Conservation (phyloP, 1,284 basidiomycete species). For the Leccinum brunneo-olivaceum region DNA sequence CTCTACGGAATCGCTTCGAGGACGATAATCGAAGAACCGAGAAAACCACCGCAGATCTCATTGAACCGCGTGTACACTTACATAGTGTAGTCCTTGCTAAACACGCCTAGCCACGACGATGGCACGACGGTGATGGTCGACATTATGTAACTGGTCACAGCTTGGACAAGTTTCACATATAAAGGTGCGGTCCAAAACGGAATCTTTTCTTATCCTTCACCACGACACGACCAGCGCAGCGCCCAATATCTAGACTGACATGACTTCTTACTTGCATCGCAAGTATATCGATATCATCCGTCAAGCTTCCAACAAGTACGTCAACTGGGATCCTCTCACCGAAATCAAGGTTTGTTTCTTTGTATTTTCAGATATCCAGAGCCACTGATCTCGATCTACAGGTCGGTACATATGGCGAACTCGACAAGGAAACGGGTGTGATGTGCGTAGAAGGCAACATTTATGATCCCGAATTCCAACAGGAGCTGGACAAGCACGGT, state of each 20-base stretch:
- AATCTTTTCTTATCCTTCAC: background rate
- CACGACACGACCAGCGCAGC: too few species aligned
- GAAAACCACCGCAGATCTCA: slow-evolving; percentile 3
- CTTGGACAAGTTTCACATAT: too few species aligned
- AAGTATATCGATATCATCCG: background rate
- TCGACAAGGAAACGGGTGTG: background rate
- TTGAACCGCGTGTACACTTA: too few species aligned
- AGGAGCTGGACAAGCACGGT: background rate
- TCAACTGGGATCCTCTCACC: background rate
- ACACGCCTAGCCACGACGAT: too few species aligned
- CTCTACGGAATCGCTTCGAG: slow-evolving; percentile 28
- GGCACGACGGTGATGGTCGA: too few species aligned
- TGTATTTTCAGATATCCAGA: background rate
- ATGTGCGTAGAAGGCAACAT: background rate
- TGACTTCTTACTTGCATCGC: background rate
- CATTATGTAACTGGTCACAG: too few species aligned
- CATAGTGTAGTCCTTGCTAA: too few species aligned
- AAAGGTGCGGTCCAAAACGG: too few species aligned
- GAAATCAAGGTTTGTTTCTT: background rate
- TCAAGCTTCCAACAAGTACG: background rate
- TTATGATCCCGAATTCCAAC: background rate
- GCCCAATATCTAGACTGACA: background rate
- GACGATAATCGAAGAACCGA: slow-evolving; percentile 27
- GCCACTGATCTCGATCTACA: background rate
- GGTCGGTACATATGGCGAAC: background rate